Percentiles rank a stretch among this genome's conserved stretches.
phyloP scores from a whole-genome alignment of 352 stramenopile genomes.

The Albugo candida region DNA sequence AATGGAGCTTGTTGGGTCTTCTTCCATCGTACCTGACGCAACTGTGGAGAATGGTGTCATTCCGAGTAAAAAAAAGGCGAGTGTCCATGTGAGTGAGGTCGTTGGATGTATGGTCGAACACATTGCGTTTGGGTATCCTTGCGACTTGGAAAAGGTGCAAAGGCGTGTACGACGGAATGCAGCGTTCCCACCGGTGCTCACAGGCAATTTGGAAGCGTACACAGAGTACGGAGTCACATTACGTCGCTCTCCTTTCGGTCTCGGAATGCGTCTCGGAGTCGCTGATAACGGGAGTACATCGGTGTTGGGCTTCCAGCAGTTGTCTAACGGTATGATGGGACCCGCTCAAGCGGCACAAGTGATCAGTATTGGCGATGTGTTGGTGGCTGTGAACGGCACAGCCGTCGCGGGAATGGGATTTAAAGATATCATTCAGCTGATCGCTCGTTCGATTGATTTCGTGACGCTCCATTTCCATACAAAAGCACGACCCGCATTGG shows the following conservation, averaged over 20 bases:
- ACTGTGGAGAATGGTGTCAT: conserved; percentile 11
- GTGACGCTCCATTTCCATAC: conserved; percentile 77
- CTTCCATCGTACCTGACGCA: conserved; percentile 28
- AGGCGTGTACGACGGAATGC: conserved; percentile 28
- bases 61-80: conserved; percentile 30
- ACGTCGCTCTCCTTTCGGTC: conserved; percentile 34
- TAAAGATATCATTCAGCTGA: conserved; percentile 59
- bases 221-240: conserved; percentile 61
- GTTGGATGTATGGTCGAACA: conserved; percentile 67
- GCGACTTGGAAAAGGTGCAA: conserved; percentile 19
- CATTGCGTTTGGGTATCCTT: conserved; percentile 56
- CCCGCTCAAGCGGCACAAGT: conserved; percentile 53
- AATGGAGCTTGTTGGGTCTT: conserved; percentile 21
- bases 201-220: conserved; percentile 26
- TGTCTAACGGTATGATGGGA: conserved; percentile 50
- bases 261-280: conserved; percentile 68
- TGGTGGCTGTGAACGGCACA: conserved; percentile 61
- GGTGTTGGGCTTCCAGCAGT: conserved; percentile 65
- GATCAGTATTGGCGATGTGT: conserved; percentile 45
- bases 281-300: conserved; percentile 27
- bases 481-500: conserved; percentile 20
- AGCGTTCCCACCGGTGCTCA: conserved; percentile 25
- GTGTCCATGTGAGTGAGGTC: conserved; percentile 50
- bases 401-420: conserved; percentile 36
- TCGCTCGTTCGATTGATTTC: conserved; percentile 31